Percentiles rank a stretch among this genome's conserved stretches.
Evolutionary conservation across 2,329 filamentous ascomycete genomes (phyloP).

Genomic region (Talaromyces sp.): DNA sequence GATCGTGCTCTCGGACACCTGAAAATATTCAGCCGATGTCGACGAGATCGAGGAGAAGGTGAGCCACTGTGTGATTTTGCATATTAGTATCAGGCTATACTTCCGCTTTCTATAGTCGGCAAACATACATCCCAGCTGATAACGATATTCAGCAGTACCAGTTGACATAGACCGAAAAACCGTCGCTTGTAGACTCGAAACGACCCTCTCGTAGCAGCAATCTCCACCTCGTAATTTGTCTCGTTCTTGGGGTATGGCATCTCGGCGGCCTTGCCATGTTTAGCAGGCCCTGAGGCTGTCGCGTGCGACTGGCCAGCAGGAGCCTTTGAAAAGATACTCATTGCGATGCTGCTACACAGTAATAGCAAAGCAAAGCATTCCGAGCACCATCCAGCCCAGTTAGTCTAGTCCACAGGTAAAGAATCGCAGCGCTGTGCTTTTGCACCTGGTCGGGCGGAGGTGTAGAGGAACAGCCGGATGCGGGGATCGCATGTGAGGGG

Average conservation of each 20-base stretch:
- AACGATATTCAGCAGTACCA: constrained; percentile 85
- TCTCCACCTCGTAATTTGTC: neutral
- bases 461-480: neutral
- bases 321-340: neutral
- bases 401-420: neutral
- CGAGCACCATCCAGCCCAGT: neutral
- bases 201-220: neutral
- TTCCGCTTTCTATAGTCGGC: neutral
- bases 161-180: constrained; percentile 80
- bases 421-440: neutral
- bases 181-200: constrained; percentile 73
- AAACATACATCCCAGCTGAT: constrained; percentile 88
- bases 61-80: constrained; percentile 65
- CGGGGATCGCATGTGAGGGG: neutral
- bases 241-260: neutral
- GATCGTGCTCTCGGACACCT: constrained; percentile 67
- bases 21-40: constrained; percentile 70
- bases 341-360: neutral
- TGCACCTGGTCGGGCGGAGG: neutral
- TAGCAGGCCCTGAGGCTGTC: neutral
- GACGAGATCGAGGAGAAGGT: constrained; percentile 81
- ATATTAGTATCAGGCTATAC: neutral
- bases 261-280: neutral
- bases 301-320: neutral
- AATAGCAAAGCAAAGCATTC: neutral